Percentiles rank a stretch among this genome's conserved stretches.
phyloP scores from a whole-genome alignment of 2,329 filamentous ascomycete species.

The Fusarium mexicanum region DNA sequence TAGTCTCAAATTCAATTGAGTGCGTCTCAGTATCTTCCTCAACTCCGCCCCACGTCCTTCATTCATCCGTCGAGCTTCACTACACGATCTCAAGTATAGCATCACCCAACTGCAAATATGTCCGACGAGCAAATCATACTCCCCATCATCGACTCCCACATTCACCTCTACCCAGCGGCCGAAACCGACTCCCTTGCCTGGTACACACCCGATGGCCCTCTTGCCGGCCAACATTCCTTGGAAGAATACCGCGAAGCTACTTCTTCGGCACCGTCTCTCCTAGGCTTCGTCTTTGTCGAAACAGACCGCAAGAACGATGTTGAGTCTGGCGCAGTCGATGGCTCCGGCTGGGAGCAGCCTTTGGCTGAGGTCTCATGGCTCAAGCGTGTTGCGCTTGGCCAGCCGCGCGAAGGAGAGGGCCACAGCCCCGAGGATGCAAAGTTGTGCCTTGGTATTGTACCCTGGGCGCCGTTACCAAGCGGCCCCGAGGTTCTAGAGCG shows the following conservation, averaged over 20 bases:
- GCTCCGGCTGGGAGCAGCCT: constrained; percentile 71
- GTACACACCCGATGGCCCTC: constrained; percentile 67
- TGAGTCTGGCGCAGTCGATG: constrained; percentile 55
- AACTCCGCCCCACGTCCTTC: not conserved
- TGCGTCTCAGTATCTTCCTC: not conserved
- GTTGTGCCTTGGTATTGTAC: constrained; percentile 75
- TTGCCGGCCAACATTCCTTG: constrained; percentile 72
- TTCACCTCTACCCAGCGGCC: constrained; percentile 82
- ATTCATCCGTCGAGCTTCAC: not conserved
- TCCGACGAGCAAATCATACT: constrained; percentile 54
- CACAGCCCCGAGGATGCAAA: constrained; percentile 57
- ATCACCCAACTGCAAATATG: constrained; percentile 41
- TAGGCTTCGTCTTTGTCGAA: constrained; percentile 85
- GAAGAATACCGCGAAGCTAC: constrained; percentile 67
- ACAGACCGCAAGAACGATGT: constrained; percentile 76
- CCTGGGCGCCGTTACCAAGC: constrained; percentile 85
- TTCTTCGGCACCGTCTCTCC: constrained; percentile 55
- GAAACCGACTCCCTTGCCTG: constrained; percentile 76
- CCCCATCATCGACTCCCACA: constrained; percentile 87
- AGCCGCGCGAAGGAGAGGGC: constrained; percentile 65
- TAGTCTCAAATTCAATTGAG: not conserved
- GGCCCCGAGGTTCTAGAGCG: constrained; percentile 66
- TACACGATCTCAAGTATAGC: not conserved
- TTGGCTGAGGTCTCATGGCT: constrained; percentile 78
- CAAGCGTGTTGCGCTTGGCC: constrained; percentile 70